A percentile compares a stretch with the other conserved stretches of the same genome.
These are phyloP conservation scores for Pseudomonodictys pantanalensis DNA, from an alignment of 495 filamentous ascomycete genomes.

Conservation along the genomic window DNA sequence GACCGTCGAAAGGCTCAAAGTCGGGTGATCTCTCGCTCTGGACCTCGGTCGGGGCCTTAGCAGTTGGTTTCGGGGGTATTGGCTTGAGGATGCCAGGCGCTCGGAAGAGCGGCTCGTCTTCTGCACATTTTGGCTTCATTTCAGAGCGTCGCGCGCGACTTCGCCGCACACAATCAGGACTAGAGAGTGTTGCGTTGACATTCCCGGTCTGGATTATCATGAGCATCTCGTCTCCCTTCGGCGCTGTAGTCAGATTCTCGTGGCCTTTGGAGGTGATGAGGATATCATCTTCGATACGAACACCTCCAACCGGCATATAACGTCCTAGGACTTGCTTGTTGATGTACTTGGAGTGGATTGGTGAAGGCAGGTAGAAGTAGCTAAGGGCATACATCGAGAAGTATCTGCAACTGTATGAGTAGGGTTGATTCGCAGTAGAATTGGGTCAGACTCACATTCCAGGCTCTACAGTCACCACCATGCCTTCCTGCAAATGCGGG, in stretches of 20 bases:
- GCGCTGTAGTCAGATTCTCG: slow-evolving; percentile 80
- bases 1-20: slow-evolving; percentile 13
- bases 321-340: slow-evolving; percentile 65
- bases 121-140: neutral
- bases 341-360: slow-evolving; percentile 65
- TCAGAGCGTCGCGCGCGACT: neutral
- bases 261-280: slow-evolving; percentile 72
- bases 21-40: neutral
- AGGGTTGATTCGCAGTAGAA: neutral
- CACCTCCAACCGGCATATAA: slow-evolving; percentile 79
- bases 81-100: slow-evolving; percentile 12
- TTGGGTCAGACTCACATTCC: slow-evolving; percentile 57
- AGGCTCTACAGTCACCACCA: slow-evolving; percentile 86
- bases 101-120: neutral
- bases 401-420: slow-evolving; percentile 45
- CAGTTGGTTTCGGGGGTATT: neutral
- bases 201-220: slow-evolving; percentile 49
- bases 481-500: slow-evolving; percentile 56
- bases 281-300: slow-evolving; percentile 90
- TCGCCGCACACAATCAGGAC: slow-evolving; percentile 4
- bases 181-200: slow-evolving; percentile 10
- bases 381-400: slow-evolving; percentile 63
- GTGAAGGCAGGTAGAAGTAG: slow-evolving; percentile 60
- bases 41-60: neutral
- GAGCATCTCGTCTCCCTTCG: slow-evolving; percentile 70